Base-by-base conservation (phyloP, 768 basidiomycete genomes). In the Serendipita indica region DNA sequence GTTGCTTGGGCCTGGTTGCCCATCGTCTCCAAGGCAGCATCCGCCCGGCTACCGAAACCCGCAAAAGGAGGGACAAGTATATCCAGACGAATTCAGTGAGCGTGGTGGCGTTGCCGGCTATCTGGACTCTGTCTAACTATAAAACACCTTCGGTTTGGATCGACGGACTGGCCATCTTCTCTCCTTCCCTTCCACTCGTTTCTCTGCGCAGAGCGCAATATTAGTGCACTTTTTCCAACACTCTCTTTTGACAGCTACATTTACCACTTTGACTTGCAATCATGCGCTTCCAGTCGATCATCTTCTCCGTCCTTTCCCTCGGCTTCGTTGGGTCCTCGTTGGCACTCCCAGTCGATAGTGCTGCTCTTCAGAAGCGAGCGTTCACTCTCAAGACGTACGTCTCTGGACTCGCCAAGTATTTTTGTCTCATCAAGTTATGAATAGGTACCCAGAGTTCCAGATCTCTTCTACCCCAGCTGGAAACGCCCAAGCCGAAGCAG, bases 401-500 rank as follows among this genome's bases (percentile, higher is more conserved):
- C n/a, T n/a, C n/a, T n/a, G n/a, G n/a, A 7, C 41, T 5, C 16
- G 7, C 6, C 41, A 43, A n/a, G 18, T n/a, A n/a, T 43, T 5
- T n/a, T 18, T 25, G 27, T n/a, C 41, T 43, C 41, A 6, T 5
- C 41, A 6, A 7, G n/a, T 37, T 18, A 18, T 37, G 18, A 10
- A n/a, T 22, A 74, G 72, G 63, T 74, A 74, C 61, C 62, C 66
- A 20, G 65, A 66, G 33, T 73, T 74, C 71, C 73, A 74, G 62
- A 74, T 74, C 60, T 72, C 71, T 14, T 68, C 69, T 57, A 70
- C 70, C 30, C 66, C 68, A 5, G 72, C 64, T 5, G 73, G 73
- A 2, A 65, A 69, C 34, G 73, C 73, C 1, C 34, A 64, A 43
- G 71, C 69, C 0, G 57, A 72, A 58, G 72, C 72, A 1, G 67